phyloP scores from a whole-genome alignment of 257 asterid genomes.

The Solanum ahanhuiri region DNA sequence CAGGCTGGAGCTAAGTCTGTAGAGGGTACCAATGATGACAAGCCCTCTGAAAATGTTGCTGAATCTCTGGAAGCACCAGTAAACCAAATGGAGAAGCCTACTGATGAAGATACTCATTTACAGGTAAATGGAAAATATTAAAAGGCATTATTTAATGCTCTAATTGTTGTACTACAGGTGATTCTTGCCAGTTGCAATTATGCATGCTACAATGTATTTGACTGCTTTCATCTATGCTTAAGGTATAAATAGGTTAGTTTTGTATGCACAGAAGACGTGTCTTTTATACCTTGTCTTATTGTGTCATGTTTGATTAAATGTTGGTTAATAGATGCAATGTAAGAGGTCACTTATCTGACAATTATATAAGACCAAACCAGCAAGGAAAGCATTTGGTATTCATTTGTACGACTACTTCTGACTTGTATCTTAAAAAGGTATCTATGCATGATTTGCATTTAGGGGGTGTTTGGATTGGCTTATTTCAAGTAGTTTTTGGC shows the following conservation, averaged over 20 bases:
- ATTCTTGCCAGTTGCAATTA: background rate
- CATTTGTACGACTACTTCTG: background rate
- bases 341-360: background rate
- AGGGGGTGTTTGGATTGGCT: background rate
- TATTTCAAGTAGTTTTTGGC: background rate
- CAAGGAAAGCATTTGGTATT: background rate
- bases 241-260: background rate
- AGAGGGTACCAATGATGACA: slow-evolving; percentile 4
- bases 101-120: background rate
- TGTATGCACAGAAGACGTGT: background rate
- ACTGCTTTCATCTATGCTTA: background rate
- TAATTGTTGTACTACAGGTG: background rate
- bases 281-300: background rate
- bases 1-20: slow-evolving; percentile 20
- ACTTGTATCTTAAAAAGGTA: background rate
- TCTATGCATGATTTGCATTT: background rate
- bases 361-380: background rate
- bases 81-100: slow-evolving; percentile 20
- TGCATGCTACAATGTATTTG: background rate
- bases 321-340: background rate
- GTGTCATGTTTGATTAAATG: background rate
- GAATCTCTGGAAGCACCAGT: slow-evolving; percentile 26
- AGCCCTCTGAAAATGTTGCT: slow-evolving; percentile 17
- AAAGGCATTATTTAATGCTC: background rate
- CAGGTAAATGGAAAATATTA: background rate